Base-by-base conservation (phyloP, 441 rosid genomes). In the Corymbia citriodora region DNA sequence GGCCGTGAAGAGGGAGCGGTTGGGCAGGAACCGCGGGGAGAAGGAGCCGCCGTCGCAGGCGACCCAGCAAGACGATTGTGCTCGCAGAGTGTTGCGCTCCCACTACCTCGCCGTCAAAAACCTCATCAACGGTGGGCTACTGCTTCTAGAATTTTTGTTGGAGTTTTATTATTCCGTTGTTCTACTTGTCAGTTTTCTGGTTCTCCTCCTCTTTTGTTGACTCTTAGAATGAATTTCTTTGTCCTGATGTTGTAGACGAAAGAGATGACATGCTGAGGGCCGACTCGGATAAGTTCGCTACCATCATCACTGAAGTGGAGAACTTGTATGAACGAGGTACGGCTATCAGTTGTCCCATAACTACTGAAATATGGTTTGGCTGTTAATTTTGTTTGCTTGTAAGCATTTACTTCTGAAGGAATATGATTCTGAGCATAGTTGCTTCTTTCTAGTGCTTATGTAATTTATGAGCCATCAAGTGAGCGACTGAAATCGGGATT, bases 291-390 rank as follows among this genome's bases (percentile, higher is more conserved):
- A 81, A 83, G 65, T 91, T 91, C 52, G 88, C 55, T 50, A 87
- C 91, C 54, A 91, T 91, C 50, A 54, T 91, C 48, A 88, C 61
- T 16, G 90, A 91, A 90, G 92, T 91, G 55, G 90, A 90, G 79
- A 91, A 83, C 79, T 70, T 91, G 89, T 90, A 91, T 55, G 88
- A 90, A 88, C 70, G 5, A 5, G 91, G 91, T 90, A 59, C 25
- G 61, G 17, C 31, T 49, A 3, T 31, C 36, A 25, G 48, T 49
- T 72, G 86, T 81, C 61, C 82, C 57, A 25, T 54, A n/a, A 59
- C 53, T 31, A 10, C 27, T 87, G 52, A 87, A 12, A 7, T 40
- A 49, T 3, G 54, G 25, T 86, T 86, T 25, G 18, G 36, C 29
- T 31, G 11, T 33, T n/a, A 29, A 63, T 31, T 31, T 23, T 87